Conservation (phyloP, 192 early-diverging fungal species). For the Coemansia sp. region DNA sequence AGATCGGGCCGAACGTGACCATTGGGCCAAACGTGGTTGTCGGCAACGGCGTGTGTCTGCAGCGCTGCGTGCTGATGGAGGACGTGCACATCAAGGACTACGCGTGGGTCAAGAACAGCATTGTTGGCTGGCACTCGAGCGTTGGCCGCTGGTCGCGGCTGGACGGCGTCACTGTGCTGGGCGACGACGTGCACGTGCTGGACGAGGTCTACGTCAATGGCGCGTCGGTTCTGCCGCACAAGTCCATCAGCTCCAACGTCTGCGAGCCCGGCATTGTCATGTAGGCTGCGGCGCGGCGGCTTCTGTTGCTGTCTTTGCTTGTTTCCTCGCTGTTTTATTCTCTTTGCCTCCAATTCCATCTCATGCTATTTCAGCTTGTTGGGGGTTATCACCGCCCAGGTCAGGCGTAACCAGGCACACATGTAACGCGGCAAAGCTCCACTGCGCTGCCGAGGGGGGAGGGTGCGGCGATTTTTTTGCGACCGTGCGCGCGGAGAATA, state of each 20-base stretch:
- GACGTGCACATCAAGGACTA: conserved; percentile 79
- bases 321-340: not conserved
- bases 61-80: conserved; percentile 84
- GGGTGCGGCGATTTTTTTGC: not conserved
- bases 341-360: conserved; percentile 1
- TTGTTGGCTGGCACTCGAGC: conserved; percentile 95
- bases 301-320: not conserved
- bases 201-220: conserved; percentile 96
- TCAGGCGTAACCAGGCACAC: not conserved
- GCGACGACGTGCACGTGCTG: conserved; percentile 92
- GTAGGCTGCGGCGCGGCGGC: conserved; percentile 47
- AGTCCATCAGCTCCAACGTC: conserved; percentile 82
- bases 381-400: too few relatives aligned
- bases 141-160: conserved; percentile 93
- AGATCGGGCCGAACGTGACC: conserved; percentile 96
- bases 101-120: conserved; percentile 85
- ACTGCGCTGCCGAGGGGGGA: too few relatives aligned
- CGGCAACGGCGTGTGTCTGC: conserved; percentile 92
- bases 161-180: conserved; percentile 91
- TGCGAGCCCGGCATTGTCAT: conserved; percentile 93
- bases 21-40: conserved; percentile 88
- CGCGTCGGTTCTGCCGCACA: conserved; percentile 94
- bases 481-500: not conserved
- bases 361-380: too few relatives aligned
- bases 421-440: not conserved